phyloP scores from a whole-genome alignment of 169 alveolate genomes.

The Eimeria praecox region DNA sequence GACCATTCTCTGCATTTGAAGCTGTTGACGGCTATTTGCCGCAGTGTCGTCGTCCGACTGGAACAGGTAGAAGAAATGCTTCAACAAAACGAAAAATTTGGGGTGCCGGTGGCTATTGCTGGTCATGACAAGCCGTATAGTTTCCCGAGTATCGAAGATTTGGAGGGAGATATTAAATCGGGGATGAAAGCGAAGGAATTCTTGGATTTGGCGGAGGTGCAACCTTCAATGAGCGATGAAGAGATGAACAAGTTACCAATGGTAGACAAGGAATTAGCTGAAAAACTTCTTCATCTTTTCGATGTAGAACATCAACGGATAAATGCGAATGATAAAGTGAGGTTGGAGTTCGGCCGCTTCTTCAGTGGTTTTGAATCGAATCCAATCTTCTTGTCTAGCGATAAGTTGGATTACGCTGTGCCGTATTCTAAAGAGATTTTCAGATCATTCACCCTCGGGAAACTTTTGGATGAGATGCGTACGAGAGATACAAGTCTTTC shows the following conservation, averaged over 20 bases:
- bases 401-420: background rate
- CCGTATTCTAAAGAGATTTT: background rate
- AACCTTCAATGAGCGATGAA: background rate
- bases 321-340: background rate
- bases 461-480: background rate
- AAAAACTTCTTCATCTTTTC: background rate
- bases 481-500: background rate
- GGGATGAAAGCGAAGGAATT: background rate
- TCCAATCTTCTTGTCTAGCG: background rate
- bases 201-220: background rate
- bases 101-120: background rate
- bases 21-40: background rate
- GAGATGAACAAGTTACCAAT: background rate
- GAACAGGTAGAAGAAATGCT: background rate
- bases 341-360: background rate
- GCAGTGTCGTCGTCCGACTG: background rate
- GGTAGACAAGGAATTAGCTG: background rate
- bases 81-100: background rate
- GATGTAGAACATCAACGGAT: background rate
- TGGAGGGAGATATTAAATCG: background rate
- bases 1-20: background rate
- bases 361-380: background rate
- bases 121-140: background rate
- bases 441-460: background rate
- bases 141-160: background rate